Evolutionary conservation across 2,329 filamentous ascomycete genomes (phyloP), one percentile per base, ranked within the genome.

Genomic region (Aspergillus jensenii): DNA sequence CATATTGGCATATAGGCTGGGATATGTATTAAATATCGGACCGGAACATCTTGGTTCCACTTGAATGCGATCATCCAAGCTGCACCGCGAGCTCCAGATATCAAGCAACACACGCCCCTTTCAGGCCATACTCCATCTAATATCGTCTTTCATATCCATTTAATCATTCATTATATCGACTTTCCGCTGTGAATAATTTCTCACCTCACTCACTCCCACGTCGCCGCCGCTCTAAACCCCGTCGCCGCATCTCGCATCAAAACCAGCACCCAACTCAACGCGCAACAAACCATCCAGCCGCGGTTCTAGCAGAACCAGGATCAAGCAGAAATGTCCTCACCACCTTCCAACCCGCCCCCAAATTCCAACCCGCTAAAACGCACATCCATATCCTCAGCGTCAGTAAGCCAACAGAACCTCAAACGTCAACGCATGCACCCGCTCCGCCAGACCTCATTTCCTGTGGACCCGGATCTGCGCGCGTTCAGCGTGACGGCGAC

Each of bases 391-490:
- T 76, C 75, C 55, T 74, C 74, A 9, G 64, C 72, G 44, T 56
- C 66, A 37, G 21, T 17, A 31, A 21, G 46, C 45, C 76, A 76
- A 6, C 66, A 69, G 40, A 71, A 71, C 55, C 61, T 57, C 53
- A 71, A 70, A 60, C 68, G 64, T 25, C 63, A 68, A 62, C 76
- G 75, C 62, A 74, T 78, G 65, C 78, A 80, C 61, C 78, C 78
- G 15, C 76, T 80, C 53, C 74, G 78, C 39, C 78, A 80, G 59
- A 79, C 77, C 23, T 79, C 77, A 23, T 79, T 78, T 58, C 77
- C 77, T 12, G 64, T 71, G 27, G 74, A 76, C 44, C 39, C 59
- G 3, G 69, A 71, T 31, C 62, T 65, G 33, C 67, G 71, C 47
- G 65, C 66, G 33, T 71, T 71, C 59, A 68, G 67, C 35, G 68